These are phyloP conservation scores for Candida pseudoglaebosa DNA, from an alignment of 805 yeast species.

Conservation along the genomic window DNA sequence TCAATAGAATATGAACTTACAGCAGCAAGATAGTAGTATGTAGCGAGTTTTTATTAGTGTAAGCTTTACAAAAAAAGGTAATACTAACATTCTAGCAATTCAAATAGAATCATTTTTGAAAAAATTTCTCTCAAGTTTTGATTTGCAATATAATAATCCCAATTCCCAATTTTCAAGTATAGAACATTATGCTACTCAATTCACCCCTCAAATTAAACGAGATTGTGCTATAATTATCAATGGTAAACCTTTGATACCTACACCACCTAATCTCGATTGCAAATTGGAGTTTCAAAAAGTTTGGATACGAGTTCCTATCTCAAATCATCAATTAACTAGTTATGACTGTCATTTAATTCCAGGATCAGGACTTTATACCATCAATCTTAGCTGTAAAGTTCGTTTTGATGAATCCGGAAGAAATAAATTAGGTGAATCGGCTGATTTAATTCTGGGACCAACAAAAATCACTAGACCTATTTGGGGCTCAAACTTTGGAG, in stretches of 20 bases:
- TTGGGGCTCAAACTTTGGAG: slow-evolving; percentile 74
- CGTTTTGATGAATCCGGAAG: slow-evolving; percentile 74
- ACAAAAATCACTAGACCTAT: slow-evolving; percentile 37
- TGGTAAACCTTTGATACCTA: slow-evolving; percentile 48
- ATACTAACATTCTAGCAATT: not conserved
- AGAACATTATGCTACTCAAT: slow-evolving; percentile 40
- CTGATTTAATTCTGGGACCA: slow-evolving; percentile 41
- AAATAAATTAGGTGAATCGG: slow-evolving; percentile 60
- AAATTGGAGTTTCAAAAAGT: slow-evolving; percentile 51
- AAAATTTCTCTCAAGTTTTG: slow-evolving; percentile 30
- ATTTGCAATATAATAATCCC: slow-evolving; percentile 27
- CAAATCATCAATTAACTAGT: slow-evolving; percentile 62
- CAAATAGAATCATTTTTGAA: slow-evolving; percentile 37
- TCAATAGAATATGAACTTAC: not conserved
- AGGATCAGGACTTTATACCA: slow-evolving; percentile 53
- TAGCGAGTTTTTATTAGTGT: no score
- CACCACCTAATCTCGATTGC: slow-evolving; percentile 19
- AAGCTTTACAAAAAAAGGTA: no score
- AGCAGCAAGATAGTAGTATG: not conserved
- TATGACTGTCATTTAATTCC: slow-evolving; percentile 67
- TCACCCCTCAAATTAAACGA: slow-evolving; percentile 49
- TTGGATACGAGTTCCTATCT: slow-evolving; percentile 54
- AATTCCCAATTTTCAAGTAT: slow-evolving; percentile 24
- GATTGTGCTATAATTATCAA: slow-evolving; percentile 53
- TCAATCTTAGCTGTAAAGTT: slow-evolving; percentile 56